These are phyloP conservation scores for Lichtheimia corymbifera DNA, from an alignment of 371 early-diverging fungal genomes.

Conservation along the genomic window DNA sequence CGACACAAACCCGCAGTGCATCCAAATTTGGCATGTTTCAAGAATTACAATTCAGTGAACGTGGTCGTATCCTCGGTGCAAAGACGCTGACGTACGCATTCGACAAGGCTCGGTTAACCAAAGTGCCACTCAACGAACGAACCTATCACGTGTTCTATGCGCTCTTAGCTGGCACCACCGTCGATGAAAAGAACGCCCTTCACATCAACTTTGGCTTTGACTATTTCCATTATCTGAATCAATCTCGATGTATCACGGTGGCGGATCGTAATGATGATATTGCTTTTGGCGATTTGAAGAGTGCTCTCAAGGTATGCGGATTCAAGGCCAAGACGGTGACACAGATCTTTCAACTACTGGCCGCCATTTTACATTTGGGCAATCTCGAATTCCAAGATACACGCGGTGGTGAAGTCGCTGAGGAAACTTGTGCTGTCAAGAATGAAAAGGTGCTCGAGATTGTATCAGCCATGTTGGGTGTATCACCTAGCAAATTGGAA, in stretches of 20 bases:
- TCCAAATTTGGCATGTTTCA: slow-evolving; percentile 80
- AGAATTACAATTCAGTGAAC: slow-evolving; percentile 84
- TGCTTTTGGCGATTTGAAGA: slow-evolving; percentile 67
- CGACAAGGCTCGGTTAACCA: slow-evolving; percentile 78
- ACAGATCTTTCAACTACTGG: slow-evolving; percentile 68
- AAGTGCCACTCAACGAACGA: slow-evolving; percentile 55
- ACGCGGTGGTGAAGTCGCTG: slow-evolving; percentile 19
- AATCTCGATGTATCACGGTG: slow-evolving; percentile 32
- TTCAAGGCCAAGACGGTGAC: slow-evolving; percentile 73
- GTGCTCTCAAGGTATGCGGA: slow-evolving; percentile 74
- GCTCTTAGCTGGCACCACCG: slow-evolving; percentile 61
- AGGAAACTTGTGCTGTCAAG: slow-evolving; percentile 62
- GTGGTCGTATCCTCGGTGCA: slow-evolving; percentile 84
- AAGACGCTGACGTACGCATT: slow-evolving; percentile 86
- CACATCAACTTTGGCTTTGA: slow-evolving; percentile 46
- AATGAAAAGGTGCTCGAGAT: slow-evolving; percentile 71
- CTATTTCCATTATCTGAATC: slow-evolving; percentile 36
- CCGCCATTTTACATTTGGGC: slow-evolving; percentile 81
- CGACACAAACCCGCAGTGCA: slow-evolving; percentile 70
- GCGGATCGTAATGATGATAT: slow-evolving; percentile 50
- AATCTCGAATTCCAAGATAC: slow-evolving; percentile 70
- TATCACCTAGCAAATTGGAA: slow-evolving; percentile 72
- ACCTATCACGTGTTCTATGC: slow-evolving; percentile 92
- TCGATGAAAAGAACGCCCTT: slow-evolving; percentile 46
- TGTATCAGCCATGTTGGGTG: slow-evolving; percentile 82